Evolutionary conservation across 345 rosid species (phyloP).

Genomic region (Excoecaria cochinchinensis): DNA sequence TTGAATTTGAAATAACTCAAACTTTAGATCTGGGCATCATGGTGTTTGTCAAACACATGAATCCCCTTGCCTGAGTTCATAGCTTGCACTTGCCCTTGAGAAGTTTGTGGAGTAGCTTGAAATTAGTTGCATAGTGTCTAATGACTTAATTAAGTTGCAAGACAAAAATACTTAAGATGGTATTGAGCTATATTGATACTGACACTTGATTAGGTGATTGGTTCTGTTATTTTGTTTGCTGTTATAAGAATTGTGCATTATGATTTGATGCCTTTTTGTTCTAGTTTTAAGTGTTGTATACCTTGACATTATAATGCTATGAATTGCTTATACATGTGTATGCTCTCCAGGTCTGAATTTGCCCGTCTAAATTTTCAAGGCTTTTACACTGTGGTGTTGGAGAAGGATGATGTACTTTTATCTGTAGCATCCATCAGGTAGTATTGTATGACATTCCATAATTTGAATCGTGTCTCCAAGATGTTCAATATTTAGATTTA

Average conservation of each 20-base stretch:
- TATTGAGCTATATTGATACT: background rate
- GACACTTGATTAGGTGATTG: background rate
- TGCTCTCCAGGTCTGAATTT: conserved; percentile 68
- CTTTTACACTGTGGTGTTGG: conserved; percentile 84
- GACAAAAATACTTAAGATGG: background rate
- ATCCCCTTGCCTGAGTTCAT: background rate
- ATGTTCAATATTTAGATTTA: background rate
- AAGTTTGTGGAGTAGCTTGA: background rate
- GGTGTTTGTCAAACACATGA: background rate
- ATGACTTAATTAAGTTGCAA: background rate
- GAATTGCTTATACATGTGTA: conserved; percentile 13
- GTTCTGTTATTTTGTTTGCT: background rate
- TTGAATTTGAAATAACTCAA: background rate
- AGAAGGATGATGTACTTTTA: conserved; percentile 76
- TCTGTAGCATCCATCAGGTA: conserved; percentile 95
- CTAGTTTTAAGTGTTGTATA: background rate
- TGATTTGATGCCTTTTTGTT: background rate
- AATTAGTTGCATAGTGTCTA: background rate
- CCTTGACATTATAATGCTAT: background rate
- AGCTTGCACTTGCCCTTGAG: background rate
- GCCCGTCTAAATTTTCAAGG: conserved; percentile 75
- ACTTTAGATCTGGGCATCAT: background rate
- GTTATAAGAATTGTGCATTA: background rate
- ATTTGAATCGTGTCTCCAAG: background rate
- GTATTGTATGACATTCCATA: conserved; percentile 6